Base-by-base conservation (phyloP, 805 yeast species). In the Metschnikowia cerradonensis region DNA sequence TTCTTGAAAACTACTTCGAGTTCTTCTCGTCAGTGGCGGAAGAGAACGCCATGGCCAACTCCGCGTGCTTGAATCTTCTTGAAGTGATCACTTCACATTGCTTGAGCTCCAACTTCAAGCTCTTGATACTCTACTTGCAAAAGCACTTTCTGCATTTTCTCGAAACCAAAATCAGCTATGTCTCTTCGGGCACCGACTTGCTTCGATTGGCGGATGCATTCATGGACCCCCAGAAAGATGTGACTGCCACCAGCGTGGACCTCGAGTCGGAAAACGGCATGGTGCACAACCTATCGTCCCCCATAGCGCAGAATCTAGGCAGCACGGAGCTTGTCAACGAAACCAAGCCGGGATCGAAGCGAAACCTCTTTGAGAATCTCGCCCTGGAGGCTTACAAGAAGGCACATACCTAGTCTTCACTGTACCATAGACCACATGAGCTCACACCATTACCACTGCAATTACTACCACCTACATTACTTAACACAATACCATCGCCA, bases 41-140 rank as follows among this genome's bases (percentile, higher is more conserved):
- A 31, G 67, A 68, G 36, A 82, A 87, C 62, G 86, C 84, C 61
- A 67, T 90, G 52, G 77, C 86, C 2, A 86, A 82, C 60, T 90
- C 97, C 0, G 79, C 91, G 5, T 79, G 92, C 55, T 71, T 90
- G 42, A 90, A 87, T 62, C 71, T 91, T 20, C 69, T 84, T 33
- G 86, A 81, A 57, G 71, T 76, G 19, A 61, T 68, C 36, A 54
- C 60, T 32, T 61, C 57, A 51, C 66, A 62, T 45, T 64, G 66
- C 51, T 51, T 52, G 14, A 46, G 58, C 20, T 58, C 61, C 15
- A 68, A 68, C 48, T 71, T 55, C 55, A 64, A 62, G 40, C 41
- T 55, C 11, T 57, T 73, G 45, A 72, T 70, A 5, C 59, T 52
- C 19, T 60, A 70, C 52, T 63, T 72, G 32, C 61, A 65, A 51